These are phyloP conservation scores for Pythium brassicae DNA, from an alignment of 352 stramenopile species.

Conservation along the genomic window DNA sequence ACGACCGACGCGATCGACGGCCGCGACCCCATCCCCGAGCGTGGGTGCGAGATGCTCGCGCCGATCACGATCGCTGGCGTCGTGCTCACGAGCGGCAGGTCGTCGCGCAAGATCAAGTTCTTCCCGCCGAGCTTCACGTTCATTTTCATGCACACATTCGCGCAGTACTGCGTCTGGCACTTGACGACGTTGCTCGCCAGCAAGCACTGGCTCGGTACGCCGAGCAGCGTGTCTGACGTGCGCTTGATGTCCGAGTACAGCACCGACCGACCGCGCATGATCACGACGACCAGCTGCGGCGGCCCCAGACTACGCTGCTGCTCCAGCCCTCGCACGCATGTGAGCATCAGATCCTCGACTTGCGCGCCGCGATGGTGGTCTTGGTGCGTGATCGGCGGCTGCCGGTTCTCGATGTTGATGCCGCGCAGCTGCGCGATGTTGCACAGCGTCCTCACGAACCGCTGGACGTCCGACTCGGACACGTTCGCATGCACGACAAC, in stretches of 20 bases:
- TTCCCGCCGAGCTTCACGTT: slow-evolving; percentile 76
- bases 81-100: slow-evolving; percentile 32
- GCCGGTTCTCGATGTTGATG: slow-evolving; percentile 32
- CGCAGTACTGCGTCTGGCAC: slow-evolving; percentile 50
- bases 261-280: slow-evolving; percentile 38
- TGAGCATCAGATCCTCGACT: slow-evolving; percentile 59
- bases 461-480: slow-evolving; percentile 25
- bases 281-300: slow-evolving; percentile 55
- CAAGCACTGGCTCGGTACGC: slow-evolving; percentile 68
- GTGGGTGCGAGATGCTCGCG: slow-evolving; percentile 68
- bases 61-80: slow-evolving; percentile 74
- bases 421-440: slow-evolving; percentile 28
- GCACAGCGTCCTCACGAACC: slow-evolving; percentile 39
- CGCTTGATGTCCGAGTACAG: slow-evolving; percentile 72
- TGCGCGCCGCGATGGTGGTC: slow-evolving; percentile 26
- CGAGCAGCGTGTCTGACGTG: slow-evolving; percentile 58
- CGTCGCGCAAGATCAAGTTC: slow-evolving; percentile 47
- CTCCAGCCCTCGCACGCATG: slow-evolving; percentile 44
- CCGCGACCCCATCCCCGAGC: slow-evolving; percentile 40
- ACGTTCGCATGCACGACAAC: slow-evolving; percentile 45
- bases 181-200: slow-evolving; percentile 39
- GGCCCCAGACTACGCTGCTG: slow-evolving; percentile 17
- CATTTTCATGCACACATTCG: slow-evolving; percentile 70
- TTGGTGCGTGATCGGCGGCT: slow-evolving; percentile 36
- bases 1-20: slow-evolving; percentile 79